Percentiles rank a stretch among this genome's conserved stretches.
Evolutionary conservation across 805 yeast genomes (phyloP).

Genomic region (Pichia californica): DNA sequence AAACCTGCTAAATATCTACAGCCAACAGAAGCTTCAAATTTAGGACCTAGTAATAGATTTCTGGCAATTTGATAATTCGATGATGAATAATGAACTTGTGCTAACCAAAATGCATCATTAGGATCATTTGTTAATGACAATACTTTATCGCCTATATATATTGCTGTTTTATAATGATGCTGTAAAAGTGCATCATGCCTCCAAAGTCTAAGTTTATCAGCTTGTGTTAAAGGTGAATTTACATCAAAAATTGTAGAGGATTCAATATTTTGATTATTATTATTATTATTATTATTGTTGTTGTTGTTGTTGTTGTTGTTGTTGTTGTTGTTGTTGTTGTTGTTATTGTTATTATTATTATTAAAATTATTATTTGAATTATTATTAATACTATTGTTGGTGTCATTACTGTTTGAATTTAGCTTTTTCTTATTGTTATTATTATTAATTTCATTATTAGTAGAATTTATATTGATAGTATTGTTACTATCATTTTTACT

Average conservation of each 20-base stretch:
- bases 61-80: constrained; percentile 79
- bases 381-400: background rate
- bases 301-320: background rate
- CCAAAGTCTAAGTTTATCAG: constrained; percentile 85
- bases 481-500: background rate
- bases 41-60: constrained; percentile 52
- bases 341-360: background rate
- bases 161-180: constrained; percentile 86
- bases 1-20: constrained; percentile 79
- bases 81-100: constrained; percentile 75
- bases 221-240: constrained; percentile 56
- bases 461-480: background rate
- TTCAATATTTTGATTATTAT: constrained; percentile 2
- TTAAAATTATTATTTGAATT: background rate
- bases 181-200: constrained; percentile 89
- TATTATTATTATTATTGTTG: background rate
- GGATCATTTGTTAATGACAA: constrained; percentile 78
- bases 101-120: constrained; percentile 93
- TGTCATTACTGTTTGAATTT: background rate
- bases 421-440: background rate
- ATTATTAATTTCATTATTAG: background rate
- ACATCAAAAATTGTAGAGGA: constrained; percentile 15
- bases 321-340: background rate
- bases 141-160: constrained; percentile 86
- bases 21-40: constrained; percentile 55